Base-by-base conservation (phyloP, 2,329 filamentous ascomycete genomes). In the Trichoderma koningii region DNA sequence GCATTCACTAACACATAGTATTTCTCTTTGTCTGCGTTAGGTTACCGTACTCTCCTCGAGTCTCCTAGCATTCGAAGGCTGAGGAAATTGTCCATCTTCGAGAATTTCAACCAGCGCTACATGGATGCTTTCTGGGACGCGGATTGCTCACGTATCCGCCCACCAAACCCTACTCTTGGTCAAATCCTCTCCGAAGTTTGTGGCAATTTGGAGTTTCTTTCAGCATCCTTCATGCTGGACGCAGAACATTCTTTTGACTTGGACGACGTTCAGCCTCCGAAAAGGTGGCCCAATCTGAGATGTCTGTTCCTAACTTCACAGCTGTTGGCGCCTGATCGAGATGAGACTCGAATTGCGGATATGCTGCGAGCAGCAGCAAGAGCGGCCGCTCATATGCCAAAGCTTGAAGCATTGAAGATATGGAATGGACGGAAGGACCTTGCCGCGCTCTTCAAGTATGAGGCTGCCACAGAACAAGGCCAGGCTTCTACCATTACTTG, bases 401-500 rank as follows among this genome's bases (percentile, higher is more conserved):
- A 68, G 21, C 70, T 75, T 34, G 44, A 71, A 63, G 72, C 67
- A 34, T 70, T 76, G 71, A 71, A 76, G 47, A 69, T 76, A 48
- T 77, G 74, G 75, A 76, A 76, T 60, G 74, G 73, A 15, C 51
- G 64, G 66, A n/a, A 56, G 42, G 65, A 67, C 1, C 12, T 71
- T 59, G 71, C 70, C 2, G 66, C 67, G 60, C 66, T 73, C 15
- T 74, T 73, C 14, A 66, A 66, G 38, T 73, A 69, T 63, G 55
- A 70, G 26, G 55, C 45, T 10, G 19, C 19, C 28, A 26, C 41
- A 14, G 45, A 57, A 19, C 28, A 28, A 51, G 38, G 62, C n/a
- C 47, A 63, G 5, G 57, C 66, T 52, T 48, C 56, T 48, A 55
- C 51, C 19, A 67, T 71, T 23, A 69, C 65, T 15, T 68, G 65